A percentile compares a stretch with the other conserved stretches of the same genome.
phyloP scores from a whole-genome alignment of 345 rosid species.

The Bruguiera parviflora region DNA sequence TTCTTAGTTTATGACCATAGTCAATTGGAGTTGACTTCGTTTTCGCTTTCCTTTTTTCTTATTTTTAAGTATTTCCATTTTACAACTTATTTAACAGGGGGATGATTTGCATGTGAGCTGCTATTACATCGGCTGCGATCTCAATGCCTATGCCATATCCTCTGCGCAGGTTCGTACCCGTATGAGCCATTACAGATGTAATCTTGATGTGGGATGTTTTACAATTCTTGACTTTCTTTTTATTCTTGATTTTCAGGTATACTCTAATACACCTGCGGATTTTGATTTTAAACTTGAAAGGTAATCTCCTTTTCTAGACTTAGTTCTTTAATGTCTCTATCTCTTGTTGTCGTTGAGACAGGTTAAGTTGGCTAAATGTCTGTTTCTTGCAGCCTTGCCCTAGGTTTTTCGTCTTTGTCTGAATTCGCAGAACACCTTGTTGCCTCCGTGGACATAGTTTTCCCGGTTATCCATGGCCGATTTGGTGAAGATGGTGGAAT shows the following conservation, averaged over 20 bases:
- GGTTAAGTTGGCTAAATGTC: constrained; percentile 15
- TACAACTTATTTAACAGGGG: constrained; percentile 43
- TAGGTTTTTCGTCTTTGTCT: constrained; percentile 60
- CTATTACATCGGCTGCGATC: constrained; percentile 72
- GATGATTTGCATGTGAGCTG: constrained; percentile 78
- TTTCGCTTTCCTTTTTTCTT: too few relatives aligned
- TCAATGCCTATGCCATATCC: constrained; percentile 76
- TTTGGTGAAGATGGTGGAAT: constrained; percentile 98
- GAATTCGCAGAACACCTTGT: constrained; percentile 78
- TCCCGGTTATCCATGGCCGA: constrained; percentile 89
- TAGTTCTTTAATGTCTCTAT: background rate
- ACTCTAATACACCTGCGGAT: constrained; percentile 94
- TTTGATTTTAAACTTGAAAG: constrained; percentile 95
- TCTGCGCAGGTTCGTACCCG: constrained; percentile 70
- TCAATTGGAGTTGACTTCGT: too few relatives aligned
- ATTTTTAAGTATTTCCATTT: too few relatives aligned
- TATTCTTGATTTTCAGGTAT: constrained; percentile 41
- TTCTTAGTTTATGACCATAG: too few relatives aligned
- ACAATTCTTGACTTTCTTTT: background rate
- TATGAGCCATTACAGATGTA: background rate
- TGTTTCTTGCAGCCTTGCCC: constrained; percentile 69
- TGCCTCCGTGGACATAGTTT: constrained; percentile 76
- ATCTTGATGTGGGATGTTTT: too few relatives aligned
- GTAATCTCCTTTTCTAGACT: constrained; percentile 32
- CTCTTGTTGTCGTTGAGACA: constrained; percentile 2